phyloP scores from a whole-genome alignment of 176 grass and related monocot genomes.

The Panicum miliaceum region DNA sequence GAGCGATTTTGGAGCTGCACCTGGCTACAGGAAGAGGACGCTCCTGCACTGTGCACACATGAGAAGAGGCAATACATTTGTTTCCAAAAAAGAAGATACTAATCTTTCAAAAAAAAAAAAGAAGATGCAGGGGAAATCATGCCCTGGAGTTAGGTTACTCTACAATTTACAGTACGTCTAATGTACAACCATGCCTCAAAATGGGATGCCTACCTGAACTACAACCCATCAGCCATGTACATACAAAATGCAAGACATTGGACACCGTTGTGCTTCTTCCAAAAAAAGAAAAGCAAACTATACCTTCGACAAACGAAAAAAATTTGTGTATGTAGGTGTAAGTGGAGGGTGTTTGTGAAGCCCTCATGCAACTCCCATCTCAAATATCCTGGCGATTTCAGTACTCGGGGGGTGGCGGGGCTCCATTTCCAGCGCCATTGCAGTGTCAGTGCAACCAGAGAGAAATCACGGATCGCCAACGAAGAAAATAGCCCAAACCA shows the following conservation, averaged over 20 bases:
- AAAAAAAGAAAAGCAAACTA: background rate
- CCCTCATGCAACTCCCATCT: background rate
- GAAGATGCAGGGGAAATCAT: background rate
- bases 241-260: slow-evolving; percentile 16
- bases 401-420: background rate
- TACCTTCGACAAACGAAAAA: background rate
- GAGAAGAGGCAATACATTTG: background rate
- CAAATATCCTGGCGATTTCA: slow-evolving; percentile 1
- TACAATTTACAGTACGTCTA: slow-evolving; percentile 31
- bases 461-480: background rate
- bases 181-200: slow-evolving; percentile 35
- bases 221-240: slow-evolving; percentile 25
- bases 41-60: background rate
- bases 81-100: background rate
- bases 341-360: slow-evolving; percentile 9
- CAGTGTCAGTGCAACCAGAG: slow-evolving; percentile 13
- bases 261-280: background rate
- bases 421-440: slow-evolving; percentile 15
- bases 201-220: slow-evolving; percentile 7
- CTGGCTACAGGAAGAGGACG: background rate
- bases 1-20: no score
- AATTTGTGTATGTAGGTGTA: background rate
- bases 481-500: slow-evolving; percentile 41
- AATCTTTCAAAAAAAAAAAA: no score
- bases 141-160: background rate